These are phyloP conservation scores for Malus hybrid DNA, from an alignment of 331 rosid genomes.

Conservation along the genomic window DNA sequence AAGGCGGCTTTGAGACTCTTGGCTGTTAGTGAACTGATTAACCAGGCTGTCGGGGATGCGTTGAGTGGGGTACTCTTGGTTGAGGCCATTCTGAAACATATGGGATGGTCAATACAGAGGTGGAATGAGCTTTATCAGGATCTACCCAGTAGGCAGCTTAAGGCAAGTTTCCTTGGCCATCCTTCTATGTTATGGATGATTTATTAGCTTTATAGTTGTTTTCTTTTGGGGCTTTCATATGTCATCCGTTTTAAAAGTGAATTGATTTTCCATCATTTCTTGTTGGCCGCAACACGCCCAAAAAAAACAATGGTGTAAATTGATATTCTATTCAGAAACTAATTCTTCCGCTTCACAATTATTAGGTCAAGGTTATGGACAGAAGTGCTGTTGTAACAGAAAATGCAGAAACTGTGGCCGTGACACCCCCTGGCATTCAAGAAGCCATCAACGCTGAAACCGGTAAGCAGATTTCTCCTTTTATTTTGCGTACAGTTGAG, in stretches of 20 bases:
- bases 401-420: conserved; percentile 84
- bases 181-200: neutral
- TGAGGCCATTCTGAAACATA: conserved; percentile 69
- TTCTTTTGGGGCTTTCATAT: neutral
- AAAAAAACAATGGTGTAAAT: too few relatives aligned
- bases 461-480: conserved; percentile 32
- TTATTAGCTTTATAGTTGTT: neutral
- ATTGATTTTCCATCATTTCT: neutral
- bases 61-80: conserved; percentile 85
- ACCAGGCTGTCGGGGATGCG: conserved; percentile 96
- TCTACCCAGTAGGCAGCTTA: conserved; percentile 91
- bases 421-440: conserved; percentile 69
- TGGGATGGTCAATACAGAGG: conserved; percentile 68
- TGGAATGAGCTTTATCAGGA: conserved; percentile 88
- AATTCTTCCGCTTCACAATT: conserved; percentile 5
- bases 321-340: neutral
- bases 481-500: neutral
- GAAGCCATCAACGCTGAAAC: conserved; percentile 63
- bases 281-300: neutral
- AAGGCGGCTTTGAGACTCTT: conserved; percentile 72
- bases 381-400: conserved; percentile 66
- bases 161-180: conserved; percentile 37
- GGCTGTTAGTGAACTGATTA: conserved; percentile 72
- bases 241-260: neutral
- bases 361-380: conserved; percentile 73